Base-by-base conservation (phyloP, 129 eudicot species). In the Pittosporum tobira region DNA sequence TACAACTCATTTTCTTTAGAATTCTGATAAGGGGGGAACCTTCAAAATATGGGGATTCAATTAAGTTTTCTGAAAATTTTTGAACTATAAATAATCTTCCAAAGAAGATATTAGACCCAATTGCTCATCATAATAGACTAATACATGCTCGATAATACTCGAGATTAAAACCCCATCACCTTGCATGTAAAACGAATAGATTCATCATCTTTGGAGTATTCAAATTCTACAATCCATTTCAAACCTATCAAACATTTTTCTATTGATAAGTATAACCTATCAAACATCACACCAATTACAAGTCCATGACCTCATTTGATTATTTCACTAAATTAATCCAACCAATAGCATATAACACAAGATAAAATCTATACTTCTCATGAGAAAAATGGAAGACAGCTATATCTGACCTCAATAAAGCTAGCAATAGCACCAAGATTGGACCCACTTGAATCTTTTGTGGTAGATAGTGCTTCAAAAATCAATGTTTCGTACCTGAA, bases 331-430 rank as follows among this genome's bases (percentile, higher is more conserved):
- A 34, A 34, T 34, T 34, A 34, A 9, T 12, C 10, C 38, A 8
- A 34, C 38, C 38, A 34, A 34, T 34, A 34, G 40, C 10, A 1
- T 34, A 34, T 34, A 34, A 12, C 7, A 34, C 40, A 34, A 51
- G 6, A 57, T 25, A 27, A 5, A 55, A 0, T 34, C 7, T 9
- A 37, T 6, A 43, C 36, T 59, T 14, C 12, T 27, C 26, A 62
- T 38, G 25, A 28, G 9, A 20, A 24, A 47, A 47, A 16, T 28
- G 60, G 30, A 23, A 10, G 8, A 53, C 46, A 22, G 23, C 15
- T 40, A 13, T 14, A 46, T 34, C 66, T 57, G 25, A 81, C 88
- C 84, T 74, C 74, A 64, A 81, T 74, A 62, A 67, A 77, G 37
- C 34, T 47, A 22, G 63, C 37, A 58, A 81, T 77, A 29, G 71